phyloP scores from a whole-genome alignment of 2,329 filamentous ascomycete genomes.

The Hysterium pulicare region DNA sequence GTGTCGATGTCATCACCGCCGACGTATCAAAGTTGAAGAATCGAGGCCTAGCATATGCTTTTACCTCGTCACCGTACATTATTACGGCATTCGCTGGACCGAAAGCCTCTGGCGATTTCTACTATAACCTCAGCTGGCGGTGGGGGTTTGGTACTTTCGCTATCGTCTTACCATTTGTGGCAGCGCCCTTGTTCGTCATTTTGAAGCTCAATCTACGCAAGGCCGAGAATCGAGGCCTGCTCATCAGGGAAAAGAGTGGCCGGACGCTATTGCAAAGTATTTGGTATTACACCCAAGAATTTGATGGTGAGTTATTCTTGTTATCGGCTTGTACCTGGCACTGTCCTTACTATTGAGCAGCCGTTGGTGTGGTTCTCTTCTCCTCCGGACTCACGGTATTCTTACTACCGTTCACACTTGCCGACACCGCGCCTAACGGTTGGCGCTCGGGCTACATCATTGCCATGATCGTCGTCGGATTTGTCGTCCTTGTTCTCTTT shows the following conservation, averaged over 20 bases:
- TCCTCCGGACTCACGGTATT: constrained; percentile 58
- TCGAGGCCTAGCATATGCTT: constrained; percentile 59
- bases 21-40: constrained; percentile 62
- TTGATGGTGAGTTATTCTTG: constrained; percentile 51
- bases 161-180: constrained; percentile 59
- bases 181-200: constrained; percentile 45
- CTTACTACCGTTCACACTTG: constrained; percentile 63
- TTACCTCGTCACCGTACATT: constrained; percentile 61
- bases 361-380: constrained; percentile 56
- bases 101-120: constrained; percentile 54
- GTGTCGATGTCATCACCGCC: constrained; percentile 60
- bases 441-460: constrained; percentile 30
- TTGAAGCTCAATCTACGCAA: constrained; percentile 57
- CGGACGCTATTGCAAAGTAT: constrained; percentile 46
- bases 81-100: constrained; percentile 61
- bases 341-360: background rate
- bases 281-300: constrained; percentile 54
- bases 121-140: constrained; percentile 55
- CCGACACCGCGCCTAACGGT: constrained; percentile 15
- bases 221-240: constrained; percentile 52
- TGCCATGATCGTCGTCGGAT: constrained; percentile 30
- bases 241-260: constrained; percentile 40
- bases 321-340: too few relatives aligned
- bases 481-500: constrained; percentile 28
- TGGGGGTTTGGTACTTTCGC: constrained; percentile 66